Evolutionary conservation across 1,284 basidiomycete species (phyloP).

Genomic region (Marasmius fiardii): DNA sequence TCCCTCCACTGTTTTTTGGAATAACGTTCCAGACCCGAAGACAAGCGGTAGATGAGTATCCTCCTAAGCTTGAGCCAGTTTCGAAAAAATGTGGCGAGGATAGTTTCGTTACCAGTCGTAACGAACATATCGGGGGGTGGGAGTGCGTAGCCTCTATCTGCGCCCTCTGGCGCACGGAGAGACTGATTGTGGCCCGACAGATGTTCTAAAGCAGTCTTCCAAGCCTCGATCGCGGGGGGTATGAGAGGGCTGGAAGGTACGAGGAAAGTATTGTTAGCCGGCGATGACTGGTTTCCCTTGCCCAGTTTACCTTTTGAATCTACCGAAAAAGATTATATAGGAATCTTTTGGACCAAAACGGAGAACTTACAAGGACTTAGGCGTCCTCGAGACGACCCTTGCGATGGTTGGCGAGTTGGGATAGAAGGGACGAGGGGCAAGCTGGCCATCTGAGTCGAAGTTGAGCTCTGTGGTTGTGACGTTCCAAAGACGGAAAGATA

Average conservation of each 20-base stretch:
- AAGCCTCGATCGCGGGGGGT: neutral
- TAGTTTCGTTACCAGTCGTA: neutral
- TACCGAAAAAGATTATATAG: neutral
- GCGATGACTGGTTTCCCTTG: neutral
- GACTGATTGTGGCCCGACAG: neutral
- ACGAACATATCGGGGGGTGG: conserved; percentile 1
- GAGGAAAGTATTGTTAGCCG: neutral
- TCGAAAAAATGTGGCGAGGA: neutral
- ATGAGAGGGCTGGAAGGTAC: conserved; percentile 4
- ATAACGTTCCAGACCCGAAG: neutral
- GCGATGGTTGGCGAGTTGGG: neutral
- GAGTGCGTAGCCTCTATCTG: conserved; percentile 1
- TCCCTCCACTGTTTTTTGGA: conserved; percentile 4
- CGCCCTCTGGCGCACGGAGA: neutral
- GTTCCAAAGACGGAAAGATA: neutral
- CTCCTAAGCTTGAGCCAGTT: conserved; percentile 3
- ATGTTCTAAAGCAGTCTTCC: neutral
- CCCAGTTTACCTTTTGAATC: neutral
- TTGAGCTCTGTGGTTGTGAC: neutral
- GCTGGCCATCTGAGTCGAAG: neutral
- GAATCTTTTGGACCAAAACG: neutral
- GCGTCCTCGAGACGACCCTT: neutral
- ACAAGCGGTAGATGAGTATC: conserved; percentile 1
- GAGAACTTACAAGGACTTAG: neutral
- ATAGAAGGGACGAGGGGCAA: neutral